Evolutionary conservation across 345 rosid genomes (phyloP), one percentile per base, ranked within the genome.

Genomic region (Firmiana major): DNA sequence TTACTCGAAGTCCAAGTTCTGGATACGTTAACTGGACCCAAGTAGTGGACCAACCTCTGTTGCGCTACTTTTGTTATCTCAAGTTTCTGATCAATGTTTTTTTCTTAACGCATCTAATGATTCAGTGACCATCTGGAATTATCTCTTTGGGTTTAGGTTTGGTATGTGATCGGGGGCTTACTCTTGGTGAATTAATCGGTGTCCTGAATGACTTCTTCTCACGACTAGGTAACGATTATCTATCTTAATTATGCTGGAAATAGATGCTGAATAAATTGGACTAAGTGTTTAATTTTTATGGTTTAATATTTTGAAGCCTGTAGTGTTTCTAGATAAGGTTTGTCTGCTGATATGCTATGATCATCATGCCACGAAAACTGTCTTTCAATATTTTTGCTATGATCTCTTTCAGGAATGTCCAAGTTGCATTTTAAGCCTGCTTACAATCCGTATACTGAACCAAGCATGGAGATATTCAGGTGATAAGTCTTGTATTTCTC

Each of bases 381-480:
- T 9, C 59, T 16, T 19, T 0, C 55, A 51, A 51, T 4, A 51
- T 4, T 58, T 63, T 36, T 40, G 12, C 55, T 64, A 53, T 64
- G 55, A n/a, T 31, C 68, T 68, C 51, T 79, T 65, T 65, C 82
- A 96, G 99, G 99, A 60, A 96, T 93, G 98, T 86, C 94, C 3
- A 90, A 92, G 58, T 81, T 96, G 75, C 89, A 85, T 9, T 96
- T 96, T 92, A 93, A 92, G 88, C 97, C 94, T 77, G 95, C 98
- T 51, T 93, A 96, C 85, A 96, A 96, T 82, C 99, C 99, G 12
- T 96, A 96, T 62, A 96, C 99, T 0, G 98, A 96, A 65, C 99
- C 99, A 28, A 93, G 97, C 86, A 93, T 96, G 97, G 97, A 93
- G 81, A 90, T 96, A 60, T 93, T 91, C 91, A 93, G 97, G 99